Base-by-base conservation (phyloP, 306 rosid genomes). In the Citrullus colocynthis region DNA sequence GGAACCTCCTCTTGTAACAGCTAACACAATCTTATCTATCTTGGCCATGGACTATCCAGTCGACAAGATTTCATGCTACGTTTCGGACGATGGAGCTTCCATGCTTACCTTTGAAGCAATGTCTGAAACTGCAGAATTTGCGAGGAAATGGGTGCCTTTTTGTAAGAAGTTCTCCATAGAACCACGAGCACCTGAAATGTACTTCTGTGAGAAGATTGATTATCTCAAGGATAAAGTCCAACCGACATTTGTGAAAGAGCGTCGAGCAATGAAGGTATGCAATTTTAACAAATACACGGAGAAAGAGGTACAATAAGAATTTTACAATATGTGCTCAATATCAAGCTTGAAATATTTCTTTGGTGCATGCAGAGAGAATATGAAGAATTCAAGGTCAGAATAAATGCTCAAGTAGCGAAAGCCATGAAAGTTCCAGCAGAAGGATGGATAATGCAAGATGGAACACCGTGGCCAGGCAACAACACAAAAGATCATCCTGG, bases 361-460 rank as follows among this genome's bases (percentile, higher is more conserved):
- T 84, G 62, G 5, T 51, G 44, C 60, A 16, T 73, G 85, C 90
- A 93, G 98, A 88, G 98, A 90, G 98, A 93, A 70, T 93, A 93
- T 70, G 98, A 93, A 82, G 98, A 93, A 78, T 91, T 93, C 82
- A 93, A 93, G 90, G 93, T 93, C 39, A 87, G 97, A 79, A 59
- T 91, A 76, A 93, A 93, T 74, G 96, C 93, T 52, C 91, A 90
- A n/a, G 98, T 93, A 74, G 98, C 98, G 21, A 93, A 93, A 85
- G 98, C 98, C 32, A 60, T 83, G 59, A 93, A 93, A 86, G 88
- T 87, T 83, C 98, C 98, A 16, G 76, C 87, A 28, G 97, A 91
- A 85, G 98, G 98, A 60, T 93, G 98, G 98, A 93, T 93, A 61
- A 93, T 93, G 98, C 96, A 93, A 87, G 98, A 93, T 83, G 98